Conservation (phyloP, 192 early-diverging fungal genomes). For the Coemansia sp. region DNA sequence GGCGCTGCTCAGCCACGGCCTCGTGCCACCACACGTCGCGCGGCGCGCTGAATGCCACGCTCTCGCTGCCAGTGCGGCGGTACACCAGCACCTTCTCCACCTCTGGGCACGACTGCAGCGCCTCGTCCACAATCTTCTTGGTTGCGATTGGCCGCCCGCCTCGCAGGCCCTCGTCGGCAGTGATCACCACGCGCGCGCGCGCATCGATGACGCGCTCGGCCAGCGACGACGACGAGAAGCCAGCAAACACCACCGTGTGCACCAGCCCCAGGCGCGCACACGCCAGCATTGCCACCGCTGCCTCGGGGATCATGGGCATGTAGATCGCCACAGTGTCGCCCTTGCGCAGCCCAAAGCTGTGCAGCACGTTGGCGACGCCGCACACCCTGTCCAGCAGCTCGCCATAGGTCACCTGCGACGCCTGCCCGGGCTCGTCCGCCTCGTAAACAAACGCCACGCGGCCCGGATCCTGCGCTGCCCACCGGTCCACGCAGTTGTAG, state of each 20-base stretch:
- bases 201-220: constrained; percentile 90
- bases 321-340: constrained; percentile 96
- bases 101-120: constrained; percentile 70
- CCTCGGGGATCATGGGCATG: constrained; percentile 97
- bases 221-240: constrained; percentile 90
- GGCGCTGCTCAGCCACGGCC: constrained; percentile 74
- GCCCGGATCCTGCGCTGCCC: constrained; percentile 73
- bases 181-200: constrained; percentile 77
- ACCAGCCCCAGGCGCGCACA: constrained; percentile 90
- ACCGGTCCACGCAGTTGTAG: constrained; percentile 95
- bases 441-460: constrained; percentile 84
- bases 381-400: constrained; percentile 81
- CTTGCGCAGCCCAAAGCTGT: constrained; percentile 79
- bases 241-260: constrained; percentile 96
- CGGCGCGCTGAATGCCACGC: constrained; percentile 68
- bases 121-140: constrained; percentile 93
- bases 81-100: constrained; percentile 87
- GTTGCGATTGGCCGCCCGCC: constrained; percentile 84
- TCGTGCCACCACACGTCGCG: constrained; percentile 97
- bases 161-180: constrained; percentile 91
- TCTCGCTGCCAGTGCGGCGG: constrained; percentile 79
- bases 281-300: constrained; percentile 87
- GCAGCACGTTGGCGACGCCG: constrained; percentile 81
- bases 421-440: constrained; percentile 82
- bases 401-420: constrained; percentile 76